Conservation (phyloP, 306 rosid genomes). For the Fragaria nilgerrensis region DNA sequence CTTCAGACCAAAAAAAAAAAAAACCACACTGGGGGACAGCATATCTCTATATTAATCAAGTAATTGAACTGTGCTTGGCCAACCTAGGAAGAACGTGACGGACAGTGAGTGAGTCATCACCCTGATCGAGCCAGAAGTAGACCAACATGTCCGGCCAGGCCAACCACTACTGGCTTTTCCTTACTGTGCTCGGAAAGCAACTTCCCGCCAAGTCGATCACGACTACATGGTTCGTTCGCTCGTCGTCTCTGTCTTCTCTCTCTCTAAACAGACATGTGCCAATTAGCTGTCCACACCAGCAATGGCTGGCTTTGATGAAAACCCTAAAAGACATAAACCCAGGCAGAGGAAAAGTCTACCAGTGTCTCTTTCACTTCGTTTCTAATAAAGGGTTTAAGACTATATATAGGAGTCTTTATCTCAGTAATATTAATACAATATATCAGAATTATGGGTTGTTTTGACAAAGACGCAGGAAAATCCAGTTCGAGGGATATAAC, state of each 20-base stretch:
- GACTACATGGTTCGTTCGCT: background rate
- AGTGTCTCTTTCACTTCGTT: background rate
- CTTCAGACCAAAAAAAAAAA: too few species aligned
- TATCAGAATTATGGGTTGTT: constrained; percentile 4
- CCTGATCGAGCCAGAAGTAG: background rate
- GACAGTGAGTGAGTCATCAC: background rate
- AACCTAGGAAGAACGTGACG: too few species aligned
- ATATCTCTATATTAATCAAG: too few species aligned
- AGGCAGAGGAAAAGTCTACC: background rate
- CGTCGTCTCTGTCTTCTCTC: background rate
- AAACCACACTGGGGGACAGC: background rate
- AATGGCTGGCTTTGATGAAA: background rate
- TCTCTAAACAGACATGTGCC: background rate
- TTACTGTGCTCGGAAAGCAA: background rate
- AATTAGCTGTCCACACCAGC: background rate
- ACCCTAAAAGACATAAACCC: background rate
- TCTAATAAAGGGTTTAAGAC: background rate
- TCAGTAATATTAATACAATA: too few species aligned
- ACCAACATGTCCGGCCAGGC: background rate
- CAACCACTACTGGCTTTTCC: background rate
- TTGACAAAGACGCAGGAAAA: constrained; percentile 6
- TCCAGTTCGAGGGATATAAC: background rate
- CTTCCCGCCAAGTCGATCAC: background rate
- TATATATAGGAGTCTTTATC: background rate
- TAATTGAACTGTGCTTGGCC: background rate